A percentile compares a stretch with the other conserved stretches of the same genome.
Conservation (phyloP, 495 filamentous ascomycete genomes). For the Penicillium lagena region DNA sequence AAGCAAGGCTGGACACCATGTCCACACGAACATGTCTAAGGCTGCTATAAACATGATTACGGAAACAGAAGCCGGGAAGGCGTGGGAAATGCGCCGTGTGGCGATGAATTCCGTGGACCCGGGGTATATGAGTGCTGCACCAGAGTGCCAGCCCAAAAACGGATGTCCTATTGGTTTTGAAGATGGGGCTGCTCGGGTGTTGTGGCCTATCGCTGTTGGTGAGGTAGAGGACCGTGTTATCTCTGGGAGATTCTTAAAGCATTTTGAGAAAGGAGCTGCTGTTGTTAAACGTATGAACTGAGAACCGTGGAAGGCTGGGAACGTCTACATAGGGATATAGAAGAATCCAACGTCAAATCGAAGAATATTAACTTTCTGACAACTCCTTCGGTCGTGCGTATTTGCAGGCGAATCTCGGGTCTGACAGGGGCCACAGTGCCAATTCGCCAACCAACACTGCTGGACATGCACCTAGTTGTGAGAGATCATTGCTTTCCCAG, state of each 20-base stretch:
- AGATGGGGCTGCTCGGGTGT: constrained; percentile 38
- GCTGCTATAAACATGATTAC: constrained; percentile 47
- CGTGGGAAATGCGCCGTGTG: constrained; percentile 28
- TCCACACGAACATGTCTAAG: constrained; percentile 47
- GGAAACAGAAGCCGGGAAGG: constrained; percentile 27
- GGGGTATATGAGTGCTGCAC: constrained; percentile 43
- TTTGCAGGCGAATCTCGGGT: too few relatives aligned
- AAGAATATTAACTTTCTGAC: too few relatives aligned
- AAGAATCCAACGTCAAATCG: too few relatives aligned
- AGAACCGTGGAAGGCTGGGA: too few relatives aligned
- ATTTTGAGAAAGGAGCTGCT: constrained; percentile 19
- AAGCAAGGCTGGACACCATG: constrained; percentile 33
- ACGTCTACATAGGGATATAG: too few relatives aligned
- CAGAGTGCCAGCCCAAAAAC: constrained; percentile 21
- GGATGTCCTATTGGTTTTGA: constrained; percentile 40
- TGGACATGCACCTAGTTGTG: too few relatives aligned
- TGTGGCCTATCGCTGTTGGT: constrained; percentile 41
- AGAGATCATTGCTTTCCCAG: too few relatives aligned
- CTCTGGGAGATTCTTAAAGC: constrained; percentile 42
- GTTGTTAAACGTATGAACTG: too few relatives aligned
- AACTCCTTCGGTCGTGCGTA: too few relatives aligned
- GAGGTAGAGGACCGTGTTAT: constrained; percentile 25
- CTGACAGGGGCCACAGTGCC: too few relatives aligned
- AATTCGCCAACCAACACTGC: too few relatives aligned
- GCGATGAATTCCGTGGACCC: constrained; percentile 46